Conservation (phyloP, 345 rosid species). For the Eutrema japonicum region DNA sequence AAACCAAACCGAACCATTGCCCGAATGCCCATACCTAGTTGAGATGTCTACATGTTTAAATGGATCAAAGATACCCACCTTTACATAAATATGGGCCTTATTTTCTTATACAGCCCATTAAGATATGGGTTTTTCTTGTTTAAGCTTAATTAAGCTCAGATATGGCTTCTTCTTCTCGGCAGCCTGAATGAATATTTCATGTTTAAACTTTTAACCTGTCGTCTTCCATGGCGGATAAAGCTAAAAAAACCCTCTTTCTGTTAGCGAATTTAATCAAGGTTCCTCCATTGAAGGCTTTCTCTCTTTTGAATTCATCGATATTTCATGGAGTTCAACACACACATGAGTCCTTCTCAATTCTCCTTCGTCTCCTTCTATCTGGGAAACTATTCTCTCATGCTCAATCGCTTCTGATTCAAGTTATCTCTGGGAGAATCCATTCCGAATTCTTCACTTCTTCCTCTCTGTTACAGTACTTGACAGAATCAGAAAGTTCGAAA, state of each 20-base stretch:
- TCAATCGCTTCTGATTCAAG: slow-evolving; percentile 55
- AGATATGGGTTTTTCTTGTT: neutral
- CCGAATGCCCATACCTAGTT: too few relatives aligned
- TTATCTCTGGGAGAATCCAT: slow-evolving; percentile 54
- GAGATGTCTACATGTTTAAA: too few relatives aligned
- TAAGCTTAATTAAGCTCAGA: neutral
- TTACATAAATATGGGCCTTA: neutral
- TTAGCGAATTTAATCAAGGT: slow-evolving; percentile 54
- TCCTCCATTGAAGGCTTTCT: slow-evolving; percentile 58
- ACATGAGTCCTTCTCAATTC: slow-evolving; percentile 54
- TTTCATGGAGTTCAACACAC: slow-evolving; percentile 53
- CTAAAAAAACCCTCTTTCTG: slow-evolving; percentile 38
- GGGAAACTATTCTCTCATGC: slow-evolving; percentile 49
- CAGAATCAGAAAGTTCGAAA: slow-evolving; percentile 37
- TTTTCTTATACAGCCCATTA: neutral
- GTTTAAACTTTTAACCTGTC: neutral
- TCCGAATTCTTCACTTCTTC: slow-evolving; percentile 52
- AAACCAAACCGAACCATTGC: too few relatives aligned
- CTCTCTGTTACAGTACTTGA: slow-evolving; percentile 51
- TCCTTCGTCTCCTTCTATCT: slow-evolving; percentile 51
- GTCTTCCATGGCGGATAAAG: slow-evolving; percentile 37
- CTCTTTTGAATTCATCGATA: slow-evolving; percentile 50
- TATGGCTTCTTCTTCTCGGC: slow-evolving; percentile 11
- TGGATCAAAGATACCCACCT: too few relatives aligned
- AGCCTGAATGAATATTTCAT: slow-evolving; percentile 17